Base-by-base conservation (phyloP, 83 land plant species). In the Diphasiastrum complanatum region DNA sequence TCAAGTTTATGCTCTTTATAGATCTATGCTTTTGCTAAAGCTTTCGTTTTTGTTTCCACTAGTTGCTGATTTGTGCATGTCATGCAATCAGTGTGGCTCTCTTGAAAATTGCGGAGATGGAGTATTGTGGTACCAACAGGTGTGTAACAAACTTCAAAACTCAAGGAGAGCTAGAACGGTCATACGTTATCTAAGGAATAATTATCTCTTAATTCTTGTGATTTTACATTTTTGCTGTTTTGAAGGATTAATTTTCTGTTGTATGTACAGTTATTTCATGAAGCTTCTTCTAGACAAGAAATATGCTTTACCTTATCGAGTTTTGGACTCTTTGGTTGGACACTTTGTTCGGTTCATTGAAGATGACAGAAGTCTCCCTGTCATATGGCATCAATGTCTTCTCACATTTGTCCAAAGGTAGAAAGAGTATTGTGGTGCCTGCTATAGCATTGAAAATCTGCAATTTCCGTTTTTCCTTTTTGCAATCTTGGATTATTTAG, bases 41-140 rank as follows among this genome's bases (percentile, higher is more conserved):
- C 22, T 19, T n/a, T 29, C 28, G 50, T 14, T 10, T 16, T 4
- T 41, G 41, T 56, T 46, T 35, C 38, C n/a, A n/a, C n/a, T n/a
- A n/a, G n/a, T n/a, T n/a, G n/a, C n/a, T n/a, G n/a, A n/a, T n/a
- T n/a, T n/a, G n/a, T n/a, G n/a, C n/a, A n/a, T n/a, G n/a, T n/a
- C n/a, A 32, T 48, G 31, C 37, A 16, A 28, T 35, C 85, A 93
- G 99, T 80, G 99, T 72, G 61, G 99, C 96, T 37, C 68, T 93
- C 10, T 43, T 85, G 77, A 93, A 83, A 73, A 77, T 93, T 20
- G 92, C 99, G 25, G 83, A 81, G 74, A 85, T 89, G 92, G 89
- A 85, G 47, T 93, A 89, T 55, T 85, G 81, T 73, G 99, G 99
- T 53, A 93, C 99, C 61, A 93, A 89, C 53, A 93, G 99, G 96